Evolutionary conservation across 495 filamentous ascomycete species (phyloP), one percentile per base, ranked within the genome.

Genomic region (Penicillium paxilli): DNA sequence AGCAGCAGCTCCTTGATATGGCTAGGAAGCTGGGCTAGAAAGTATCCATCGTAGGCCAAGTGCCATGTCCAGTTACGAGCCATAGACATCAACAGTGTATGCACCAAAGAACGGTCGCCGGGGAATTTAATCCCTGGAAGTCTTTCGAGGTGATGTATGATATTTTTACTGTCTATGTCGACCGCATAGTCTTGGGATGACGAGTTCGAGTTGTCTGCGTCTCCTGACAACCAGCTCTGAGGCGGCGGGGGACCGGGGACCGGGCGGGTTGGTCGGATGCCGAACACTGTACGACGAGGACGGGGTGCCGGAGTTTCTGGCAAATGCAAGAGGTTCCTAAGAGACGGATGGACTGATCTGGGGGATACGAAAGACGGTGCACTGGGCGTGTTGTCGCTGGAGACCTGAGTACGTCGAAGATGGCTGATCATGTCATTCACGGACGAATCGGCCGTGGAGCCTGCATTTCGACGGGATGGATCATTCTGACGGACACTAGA

Each of bases 211-310:
- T 24, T 21, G 5, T 74, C 57, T 5, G 49, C 44, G 30, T 69
- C 61, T 10, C 50, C 54, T n/a, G 63, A 30, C n/a, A 87, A 60
- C 90, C 90, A 94, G 60, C 87, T 91, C 24, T 74, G 76, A 2
- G 90, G 90, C 17, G 88, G 76, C 8, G 87, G 79, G 4, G 90
- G 89, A 0, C 89, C 90, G 1, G 88, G 71, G 0, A 82, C 80
- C 14, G 75, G 65, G 51, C 83, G 77, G 53, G 71, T 49, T 24
- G 79, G 64, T 59, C 68, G 67, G 69, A 74, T 49, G 21, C 63
- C 65, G 25, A 74, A 61, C 61, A 63, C 70, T 25, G 64, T 51
- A 40, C 71, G 62, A 23, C 78, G 84, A 26, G 87, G 87, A 14
- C 71, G 71, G 6, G 87, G 88, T 10, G 82, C 74, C n/a, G 85